phyloP scores from a whole-genome alignment of 108 stramenopile genomes.

The Skeletonema potamos region DNA sequence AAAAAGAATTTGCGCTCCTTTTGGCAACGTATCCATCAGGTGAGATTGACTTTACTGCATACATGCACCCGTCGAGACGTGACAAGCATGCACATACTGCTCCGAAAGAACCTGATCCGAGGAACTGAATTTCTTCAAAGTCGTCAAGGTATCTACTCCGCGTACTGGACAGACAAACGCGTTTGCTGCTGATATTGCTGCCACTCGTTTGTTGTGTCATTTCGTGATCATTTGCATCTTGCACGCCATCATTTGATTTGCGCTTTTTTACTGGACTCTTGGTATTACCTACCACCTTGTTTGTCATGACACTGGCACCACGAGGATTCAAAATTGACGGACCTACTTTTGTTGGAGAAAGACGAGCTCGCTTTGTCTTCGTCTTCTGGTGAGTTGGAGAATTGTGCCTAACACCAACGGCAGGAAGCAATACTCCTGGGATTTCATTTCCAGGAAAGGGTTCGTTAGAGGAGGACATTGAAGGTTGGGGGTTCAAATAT shows the following conservation, averaged over 20 bases:
- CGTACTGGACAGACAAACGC: background rate
- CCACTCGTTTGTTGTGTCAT: background rate
- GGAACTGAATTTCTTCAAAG: conserved; percentile 38
- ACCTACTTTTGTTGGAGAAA: background rate
- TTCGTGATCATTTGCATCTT: background rate
- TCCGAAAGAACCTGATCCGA: conserved; percentile 48
- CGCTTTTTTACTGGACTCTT: background rate
- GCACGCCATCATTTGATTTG: background rate
- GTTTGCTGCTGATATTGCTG: conserved; percentile 1
- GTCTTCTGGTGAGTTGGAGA: background rate
- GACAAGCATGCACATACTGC: conserved; percentile 40
- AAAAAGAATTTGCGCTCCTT: background rate
- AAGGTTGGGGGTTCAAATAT: conserved; percentile 7
- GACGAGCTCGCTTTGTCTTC: background rate
- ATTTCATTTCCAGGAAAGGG: background rate
- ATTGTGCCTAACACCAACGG: background rate
- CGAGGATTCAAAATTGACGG: background rate
- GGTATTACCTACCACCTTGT: background rate
- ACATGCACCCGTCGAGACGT: conserved; percentile 45
- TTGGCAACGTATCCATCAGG: conserved; percentile 13
- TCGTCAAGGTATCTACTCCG: conserved; percentile 37
- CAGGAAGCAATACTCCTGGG: background rate
- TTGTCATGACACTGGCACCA: background rate
- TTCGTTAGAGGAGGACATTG: background rate
- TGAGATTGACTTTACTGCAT: conserved; percentile 41